A percentile compares a stretch with the other conserved stretches of the same genome.
Conservation (phyloP, 345 rosid species). For the Noccaea caerulescens region DNA sequence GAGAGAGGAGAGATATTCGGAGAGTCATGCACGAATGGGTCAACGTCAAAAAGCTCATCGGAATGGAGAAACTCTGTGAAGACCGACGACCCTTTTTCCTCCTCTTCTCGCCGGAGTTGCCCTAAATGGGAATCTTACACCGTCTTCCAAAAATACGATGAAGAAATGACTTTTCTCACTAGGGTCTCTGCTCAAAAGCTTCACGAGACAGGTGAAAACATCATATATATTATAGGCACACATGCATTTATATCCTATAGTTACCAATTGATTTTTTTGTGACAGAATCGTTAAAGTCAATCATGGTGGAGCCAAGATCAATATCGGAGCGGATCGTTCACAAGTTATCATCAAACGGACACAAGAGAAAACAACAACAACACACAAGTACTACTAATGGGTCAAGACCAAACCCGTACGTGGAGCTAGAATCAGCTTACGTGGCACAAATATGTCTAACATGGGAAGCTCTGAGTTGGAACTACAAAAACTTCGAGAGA, state of each 20-base stretch:
- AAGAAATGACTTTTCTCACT: slow-evolving; percentile 91
- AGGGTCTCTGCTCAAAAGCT: slow-evolving; percentile 87
- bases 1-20: slow-evolving; percentile 68
- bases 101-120: slow-evolving; percentile 91
- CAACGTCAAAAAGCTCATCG: slow-evolving; percentile 97
- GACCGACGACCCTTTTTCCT: slow-evolving; percentile 90
- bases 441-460: slow-evolving; percentile 93
- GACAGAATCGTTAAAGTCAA: slow-evolving; percentile 76
- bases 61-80: slow-evolving; percentile 97
- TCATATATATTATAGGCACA: neutral
- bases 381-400: slow-evolving; percentile 39
- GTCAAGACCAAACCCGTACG: slow-evolving; percentile 78
- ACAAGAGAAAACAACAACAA: slow-evolving; percentile 46
- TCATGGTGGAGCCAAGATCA: slow-evolving; percentile 84
- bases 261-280: neutral
- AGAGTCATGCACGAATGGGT: slow-evolving; percentile 81
- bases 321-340: slow-evolving; percentile 87
- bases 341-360: slow-evolving; percentile 62
- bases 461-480: slow-evolving; percentile 98
- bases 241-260: neutral
- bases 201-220: slow-evolving; percentile 76
- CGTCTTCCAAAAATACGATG: slow-evolving; percentile 92
- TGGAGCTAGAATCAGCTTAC: slow-evolving; percentile 82
- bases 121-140: slow-evolving; percentile 99
- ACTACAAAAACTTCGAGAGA: slow-evolving; percentile 77